Evolutionary conservation across 73 alveolate species (phyloP).

Genomic region (Paramecium sexaurelia): DNA sequence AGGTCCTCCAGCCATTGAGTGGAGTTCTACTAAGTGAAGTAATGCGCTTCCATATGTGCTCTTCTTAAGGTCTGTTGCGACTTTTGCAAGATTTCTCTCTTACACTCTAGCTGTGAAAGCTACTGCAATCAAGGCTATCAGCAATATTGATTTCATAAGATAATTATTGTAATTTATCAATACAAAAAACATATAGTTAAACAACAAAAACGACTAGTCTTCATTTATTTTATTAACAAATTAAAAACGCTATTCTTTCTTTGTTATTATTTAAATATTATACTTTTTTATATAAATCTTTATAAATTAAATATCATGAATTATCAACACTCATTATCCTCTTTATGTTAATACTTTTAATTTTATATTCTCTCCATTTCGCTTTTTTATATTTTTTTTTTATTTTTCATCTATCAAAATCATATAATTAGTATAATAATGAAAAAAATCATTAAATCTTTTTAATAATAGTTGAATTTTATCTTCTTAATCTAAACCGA

Average conservation of each 20-base stretch:
- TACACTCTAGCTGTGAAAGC: constrained; percentile 54
- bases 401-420: too few species aligned
- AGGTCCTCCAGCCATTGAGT: constrained; percentile 55
- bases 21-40: constrained; percentile 46
- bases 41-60: constrained; percentile 37
- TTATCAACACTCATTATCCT: neutral
- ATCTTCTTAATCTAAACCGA: too few species aligned
- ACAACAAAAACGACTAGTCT: constrained; percentile 43
- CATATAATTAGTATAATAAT: too few species aligned
- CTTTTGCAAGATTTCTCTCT: constrained; percentile 57
- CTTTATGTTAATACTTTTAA: neutral
- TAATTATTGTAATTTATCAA: neutral
- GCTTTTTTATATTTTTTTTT: too few species aligned
- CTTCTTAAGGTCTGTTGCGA: constrained; percentile 21
- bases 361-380: too few species aligned
- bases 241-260: constrained; percentile 27
- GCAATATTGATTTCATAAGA: constrained; percentile 6
- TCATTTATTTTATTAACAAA: neutral
- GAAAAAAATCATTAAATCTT: too few species aligned
- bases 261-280: neutral
- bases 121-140: constrained; percentile 39
- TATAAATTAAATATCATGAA: neutral
- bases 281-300: neutral
- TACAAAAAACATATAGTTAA: constrained; percentile 13
- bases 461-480: too few species aligned